phyloP scores from a whole-genome alignment of 306 rosid species.

The Cucurbita pepo region DNA sequence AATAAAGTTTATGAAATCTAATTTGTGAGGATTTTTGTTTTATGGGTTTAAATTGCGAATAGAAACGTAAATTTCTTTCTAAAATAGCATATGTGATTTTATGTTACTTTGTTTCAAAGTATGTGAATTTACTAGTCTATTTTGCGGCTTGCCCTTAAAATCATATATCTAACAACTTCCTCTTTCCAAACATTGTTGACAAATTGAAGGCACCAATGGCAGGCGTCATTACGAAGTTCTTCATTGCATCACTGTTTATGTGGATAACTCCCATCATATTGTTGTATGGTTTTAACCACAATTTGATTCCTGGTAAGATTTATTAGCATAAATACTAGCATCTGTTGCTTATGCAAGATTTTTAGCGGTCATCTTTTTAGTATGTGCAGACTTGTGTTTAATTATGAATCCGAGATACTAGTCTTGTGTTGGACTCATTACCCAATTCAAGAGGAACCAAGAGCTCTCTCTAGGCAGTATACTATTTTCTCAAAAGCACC shows the following conservation, averaged over 20 bases:
- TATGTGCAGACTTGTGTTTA: neutral
- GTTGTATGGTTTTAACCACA: slow-evolving; percentile 54
- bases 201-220: slow-evolving; percentile 34
- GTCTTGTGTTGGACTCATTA: neutral
- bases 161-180: neutral
- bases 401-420: neutral
- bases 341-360: neutral
- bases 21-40: neutral
- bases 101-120: neutral
- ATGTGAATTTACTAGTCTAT: neutral
- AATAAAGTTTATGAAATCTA: neutral
- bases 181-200: neutral
- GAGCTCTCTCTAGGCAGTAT: neutral
- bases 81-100: neutral
- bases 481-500: neutral
- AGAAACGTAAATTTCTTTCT: neutral
- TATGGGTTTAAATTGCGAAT: neutral
- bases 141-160: neutral
- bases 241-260: slow-evolving; percentile 58
- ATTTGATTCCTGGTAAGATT: slow-evolving; percentile 56
- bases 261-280: slow-evolving; percentile 62
- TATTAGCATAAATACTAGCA: neutral
- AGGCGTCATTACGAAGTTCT: slow-evolving; percentile 47
- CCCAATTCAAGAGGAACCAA: neutral
- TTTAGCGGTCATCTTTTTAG: neutral